Percentiles rank a stretch among this genome's conserved stretches.
Evolutionary conservation across 176 grass and related monocot genomes (phyloP).

Genomic region (Saccharum spontaneum): DNA sequence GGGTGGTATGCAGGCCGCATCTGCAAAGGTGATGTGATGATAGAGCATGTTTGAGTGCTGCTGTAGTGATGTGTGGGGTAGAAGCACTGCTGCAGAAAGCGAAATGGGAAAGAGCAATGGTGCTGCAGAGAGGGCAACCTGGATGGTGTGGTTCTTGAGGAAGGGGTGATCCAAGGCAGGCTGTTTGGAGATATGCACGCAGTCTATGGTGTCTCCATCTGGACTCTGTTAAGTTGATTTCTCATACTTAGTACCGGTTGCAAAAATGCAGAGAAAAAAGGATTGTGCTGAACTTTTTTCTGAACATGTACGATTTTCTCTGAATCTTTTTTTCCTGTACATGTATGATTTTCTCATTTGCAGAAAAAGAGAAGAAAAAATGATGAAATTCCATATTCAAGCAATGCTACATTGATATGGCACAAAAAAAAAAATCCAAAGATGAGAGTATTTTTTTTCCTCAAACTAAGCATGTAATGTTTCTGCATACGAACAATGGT

Average conservation of each 20-base stretch:
- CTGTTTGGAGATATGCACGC: constrained; percentile 69
- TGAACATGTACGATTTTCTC: background rate
- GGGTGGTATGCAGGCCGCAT: constrained; percentile 68
- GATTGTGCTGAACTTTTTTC: background rate
- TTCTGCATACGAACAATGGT: background rate
- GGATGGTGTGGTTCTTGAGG: constrained; percentile 67
- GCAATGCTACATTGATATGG: constrained; percentile 6
- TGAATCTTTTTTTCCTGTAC: background rate
- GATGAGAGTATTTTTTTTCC: background rate
- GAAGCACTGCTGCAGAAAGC: constrained; percentile 4
- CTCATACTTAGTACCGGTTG: constrained; percentile 19
- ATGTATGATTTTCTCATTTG: background rate
- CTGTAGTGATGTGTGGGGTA: constrained; percentile 20
- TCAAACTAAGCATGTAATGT: background rate
- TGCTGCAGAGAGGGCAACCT: constrained; percentile 48
- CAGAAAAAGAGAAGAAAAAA: background rate
- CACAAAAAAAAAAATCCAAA: background rate
- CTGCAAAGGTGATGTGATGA: constrained; percentile 40
- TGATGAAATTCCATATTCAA: background rate
- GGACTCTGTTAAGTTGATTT: constrained; percentile 49
- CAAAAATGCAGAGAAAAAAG: background rate
- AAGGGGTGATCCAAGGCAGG: constrained; percentile 79
- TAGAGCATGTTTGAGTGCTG: no score
- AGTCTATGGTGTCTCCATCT: constrained; percentile 75
- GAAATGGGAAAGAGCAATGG: background rate